Conservation (phyloP, 2,329 filamentous ascomycete genomes). For the Colletotrichum eremochloae region DNA sequence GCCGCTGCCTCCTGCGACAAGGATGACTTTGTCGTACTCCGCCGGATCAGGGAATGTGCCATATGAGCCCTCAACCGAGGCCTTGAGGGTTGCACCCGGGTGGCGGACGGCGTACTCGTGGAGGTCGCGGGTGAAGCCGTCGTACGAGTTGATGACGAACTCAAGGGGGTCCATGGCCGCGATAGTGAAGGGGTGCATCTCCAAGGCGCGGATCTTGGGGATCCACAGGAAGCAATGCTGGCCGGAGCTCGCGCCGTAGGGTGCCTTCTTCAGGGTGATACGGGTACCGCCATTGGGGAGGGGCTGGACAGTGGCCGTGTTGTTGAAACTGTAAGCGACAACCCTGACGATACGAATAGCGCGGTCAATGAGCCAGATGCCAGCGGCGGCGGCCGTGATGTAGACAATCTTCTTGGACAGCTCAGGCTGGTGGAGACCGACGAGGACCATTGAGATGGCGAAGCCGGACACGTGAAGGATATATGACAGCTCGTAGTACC, state of each 20-base stretch:
- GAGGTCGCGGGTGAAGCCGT: slow-evolving; percentile 67
- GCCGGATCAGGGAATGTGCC: slow-evolving; percentile 63
- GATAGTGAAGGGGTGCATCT: slow-evolving; percentile 76
- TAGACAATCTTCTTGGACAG: slow-evolving; percentile 57
- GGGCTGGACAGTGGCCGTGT: slow-evolving; percentile 65
- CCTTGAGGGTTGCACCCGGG: slow-evolving; percentile 57
- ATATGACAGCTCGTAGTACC: slow-evolving; percentile 70
- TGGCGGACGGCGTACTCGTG: slow-evolving; percentile 59
- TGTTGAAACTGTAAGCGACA: slow-evolving; percentile 61
- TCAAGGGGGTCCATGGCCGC: slow-evolving; percentile 65
- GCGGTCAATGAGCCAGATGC: slow-evolving; percentile 66
- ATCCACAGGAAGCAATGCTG: slow-evolving; percentile 76
- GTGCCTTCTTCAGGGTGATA: slow-evolving; percentile 65
- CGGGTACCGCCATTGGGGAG: slow-evolving; percentile 68
- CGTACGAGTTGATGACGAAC: slow-evolving; percentile 69
- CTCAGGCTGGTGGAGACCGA: slow-evolving; percentile 66
- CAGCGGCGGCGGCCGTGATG: slow-evolving; percentile 57
- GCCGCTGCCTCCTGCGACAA: slow-evolving; percentile 62
- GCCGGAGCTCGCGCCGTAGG: slow-evolving; percentile 62
- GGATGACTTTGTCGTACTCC: slow-evolving; percentile 44
- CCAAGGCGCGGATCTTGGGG: slow-evolving; percentile 66
- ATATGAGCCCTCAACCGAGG: slow-evolving; percentile 68
- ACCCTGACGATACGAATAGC: slow-evolving; percentile 61
- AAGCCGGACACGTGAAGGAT: slow-evolving; percentile 65
- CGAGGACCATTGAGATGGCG: slow-evolving; percentile 60